Conservation (phyloP, 1,284 basidiomycete genomes). For the Coniophora puteana region DNA sequence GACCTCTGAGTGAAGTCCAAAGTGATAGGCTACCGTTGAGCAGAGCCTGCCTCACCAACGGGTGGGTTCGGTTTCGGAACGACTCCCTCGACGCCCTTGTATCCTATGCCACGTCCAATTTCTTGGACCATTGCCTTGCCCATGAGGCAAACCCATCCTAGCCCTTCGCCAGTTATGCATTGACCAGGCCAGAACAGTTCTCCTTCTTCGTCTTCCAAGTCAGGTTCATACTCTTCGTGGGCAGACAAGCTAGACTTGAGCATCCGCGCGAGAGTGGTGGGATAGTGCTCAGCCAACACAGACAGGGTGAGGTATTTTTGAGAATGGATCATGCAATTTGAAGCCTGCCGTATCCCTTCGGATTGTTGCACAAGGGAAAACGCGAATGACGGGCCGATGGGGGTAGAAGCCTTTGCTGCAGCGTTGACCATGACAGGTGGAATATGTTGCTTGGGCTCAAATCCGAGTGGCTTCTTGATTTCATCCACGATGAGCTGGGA, state of each 20-base stretch:
- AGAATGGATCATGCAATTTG: conserved; percentile 44
- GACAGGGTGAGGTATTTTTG: conserved; percentile 58
- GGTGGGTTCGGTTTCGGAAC: conserved; percentile 55
- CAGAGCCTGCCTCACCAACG: conserved; percentile 13
- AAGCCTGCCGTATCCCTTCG: conserved; percentile 37
- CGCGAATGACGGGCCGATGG: conserved; percentile 23
- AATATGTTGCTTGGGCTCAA: no score
- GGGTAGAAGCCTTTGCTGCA: conserved; percentile 25
- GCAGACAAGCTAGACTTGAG: conserved; percentile 56
- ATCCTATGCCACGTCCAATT: conserved; percentile 68
- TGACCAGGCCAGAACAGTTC: conserved; percentile 78
- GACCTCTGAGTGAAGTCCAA: not conserved
- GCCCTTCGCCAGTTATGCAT: conserved; percentile 62
- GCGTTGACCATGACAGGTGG: conserved; percentile 22
- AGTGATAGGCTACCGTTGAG: no score
- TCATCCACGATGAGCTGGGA: no score
- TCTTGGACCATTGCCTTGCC: conserved; percentile 79
- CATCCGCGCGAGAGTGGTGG: conserved; percentile 68
- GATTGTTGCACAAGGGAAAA: conserved; percentile 49
- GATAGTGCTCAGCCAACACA: conserved; percentile 63
- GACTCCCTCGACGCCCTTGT: conserved; percentile 62
- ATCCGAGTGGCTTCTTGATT: no score
- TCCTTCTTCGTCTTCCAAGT: conserved; percentile 77
- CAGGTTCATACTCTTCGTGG: conserved; percentile 70
- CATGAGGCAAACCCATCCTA: conserved; percentile 77